Conservation (phyloP, 257 asterid species). For the Euphrasia confusa region DNA sequence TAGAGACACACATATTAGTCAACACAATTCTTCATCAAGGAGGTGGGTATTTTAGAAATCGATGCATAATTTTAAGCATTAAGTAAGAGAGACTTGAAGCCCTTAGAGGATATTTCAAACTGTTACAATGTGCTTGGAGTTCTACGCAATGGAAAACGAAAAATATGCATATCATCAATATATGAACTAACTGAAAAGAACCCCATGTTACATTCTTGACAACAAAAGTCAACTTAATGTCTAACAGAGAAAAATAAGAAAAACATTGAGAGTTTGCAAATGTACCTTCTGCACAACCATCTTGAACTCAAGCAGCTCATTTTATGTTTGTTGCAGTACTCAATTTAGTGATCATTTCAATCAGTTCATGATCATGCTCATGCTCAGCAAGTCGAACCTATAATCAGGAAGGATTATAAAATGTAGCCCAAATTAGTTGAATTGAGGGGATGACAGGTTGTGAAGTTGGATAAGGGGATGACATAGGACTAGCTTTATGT, state of each 20-base stretch:
- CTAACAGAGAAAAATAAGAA: slow-evolving; percentile 13
- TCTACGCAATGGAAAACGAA: not conserved
- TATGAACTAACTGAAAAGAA: not conserved
- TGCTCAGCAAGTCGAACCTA: slow-evolving; percentile 86
- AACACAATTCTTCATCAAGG: no score
- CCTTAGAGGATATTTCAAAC: not conserved
- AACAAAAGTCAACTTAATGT: not conserved
- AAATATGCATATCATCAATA: not conserved
- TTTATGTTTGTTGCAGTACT: slow-evolving; percentile 78
- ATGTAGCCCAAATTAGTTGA: slow-evolving; percentile 1
- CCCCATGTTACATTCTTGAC: not conserved
- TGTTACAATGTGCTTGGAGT: not conserved
- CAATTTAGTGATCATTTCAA: slow-evolving; percentile 90
- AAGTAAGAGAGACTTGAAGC: not conserved
- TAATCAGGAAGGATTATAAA: slow-evolving; percentile 12
- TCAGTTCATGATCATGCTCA: slow-evolving; percentile 93
- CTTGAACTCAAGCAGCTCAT: slow-evolving; percentile 95
- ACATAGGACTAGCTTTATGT: slow-evolving; percentile 72
- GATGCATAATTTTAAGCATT: not conserved
- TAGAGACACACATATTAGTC: slow-evolving; percentile 3
- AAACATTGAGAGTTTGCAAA: slow-evolving; percentile 16
- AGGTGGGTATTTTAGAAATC: no score
- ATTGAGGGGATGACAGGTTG: slow-evolving; percentile 72
- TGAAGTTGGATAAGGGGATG: slow-evolving; percentile 63
- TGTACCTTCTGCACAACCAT: slow-evolving; percentile 93